Percentiles rank a stretch among this genome's conserved stretches.
Conservation (phyloP, 2,329 filamentous ascomycete genomes). For the Aureobasidium sp. region DNA sequence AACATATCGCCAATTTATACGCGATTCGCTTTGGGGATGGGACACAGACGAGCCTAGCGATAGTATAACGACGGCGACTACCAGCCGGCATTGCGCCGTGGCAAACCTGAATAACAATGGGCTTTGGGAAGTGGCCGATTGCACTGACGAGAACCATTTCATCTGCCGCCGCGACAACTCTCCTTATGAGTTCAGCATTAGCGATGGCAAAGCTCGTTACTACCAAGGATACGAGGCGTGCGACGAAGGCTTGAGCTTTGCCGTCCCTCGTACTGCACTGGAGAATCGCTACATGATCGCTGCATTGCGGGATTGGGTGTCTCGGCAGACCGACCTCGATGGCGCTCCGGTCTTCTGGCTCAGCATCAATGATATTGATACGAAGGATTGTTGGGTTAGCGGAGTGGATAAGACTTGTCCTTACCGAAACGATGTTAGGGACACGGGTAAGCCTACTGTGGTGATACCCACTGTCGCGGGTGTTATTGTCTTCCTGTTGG, state of each 20-base stretch:
- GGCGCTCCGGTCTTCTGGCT: constrained; percentile 44
- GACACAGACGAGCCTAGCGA: constrained; percentile 49
- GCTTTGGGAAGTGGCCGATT: constrained; percentile 54
- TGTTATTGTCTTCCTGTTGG: constrained; percentile 56
- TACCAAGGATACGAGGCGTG: constrained; percentile 42
- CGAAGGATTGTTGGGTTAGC: constrained; percentile 54
- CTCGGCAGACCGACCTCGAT: constrained; percentile 22
- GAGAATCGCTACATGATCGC: constrained; percentile 54
- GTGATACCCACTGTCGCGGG: constrained; percentile 57
- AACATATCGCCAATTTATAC: constrained; percentile 46
- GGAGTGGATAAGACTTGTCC: constrained; percentile 53
- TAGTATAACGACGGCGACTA: constrained; percentile 20
- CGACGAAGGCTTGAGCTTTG: constrained; percentile 44
- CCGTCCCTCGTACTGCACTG: constrained; percentile 53
- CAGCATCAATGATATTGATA: constrained; percentile 54
- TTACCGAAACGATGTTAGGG: constrained; percentile 41
- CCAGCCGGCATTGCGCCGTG: constrained; percentile 48
- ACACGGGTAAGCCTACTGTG: constrained; percentile 39
- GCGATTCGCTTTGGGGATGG: constrained; percentile 55
- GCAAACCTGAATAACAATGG: constrained; percentile 43
- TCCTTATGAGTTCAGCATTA: constrained; percentile 54
- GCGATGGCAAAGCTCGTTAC: constrained; percentile 32
- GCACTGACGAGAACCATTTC: constrained; percentile 43
- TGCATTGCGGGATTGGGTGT: constrained; percentile 15
- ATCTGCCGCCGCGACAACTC: constrained; percentile 46